Evolutionary conservation across 2,329 filamentous ascomycete species (phyloP).

Genomic region (Teratosphaeria epicoccoides): DNA sequence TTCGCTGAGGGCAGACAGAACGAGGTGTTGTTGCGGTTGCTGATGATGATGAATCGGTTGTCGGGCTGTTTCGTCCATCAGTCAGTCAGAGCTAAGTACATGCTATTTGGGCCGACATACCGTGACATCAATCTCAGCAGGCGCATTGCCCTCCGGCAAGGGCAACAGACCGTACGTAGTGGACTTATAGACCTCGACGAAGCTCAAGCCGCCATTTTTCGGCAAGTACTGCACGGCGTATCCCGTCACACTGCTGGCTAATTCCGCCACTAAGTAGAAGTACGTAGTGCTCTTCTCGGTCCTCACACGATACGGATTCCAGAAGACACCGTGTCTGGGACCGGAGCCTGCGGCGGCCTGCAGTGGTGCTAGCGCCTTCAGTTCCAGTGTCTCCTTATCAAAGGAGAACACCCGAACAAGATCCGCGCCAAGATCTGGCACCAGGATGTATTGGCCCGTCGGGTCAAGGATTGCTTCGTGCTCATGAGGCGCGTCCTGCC

Average conservation of each 20-base stretch:
- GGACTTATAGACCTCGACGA: conserved; percentile 37
- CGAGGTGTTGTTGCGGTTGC: conserved; percentile 53
- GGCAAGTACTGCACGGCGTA: conserved; percentile 39
- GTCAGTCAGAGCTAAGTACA: neutral
- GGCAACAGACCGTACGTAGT: conserved; percentile 37
- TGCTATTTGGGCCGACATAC: conserved; percentile 4
- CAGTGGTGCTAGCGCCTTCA: conserved; percentile 19
- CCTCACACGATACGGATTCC: conserved; percentile 20
- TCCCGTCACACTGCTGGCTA: conserved; percentile 37
- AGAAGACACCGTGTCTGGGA: conserved; percentile 28
- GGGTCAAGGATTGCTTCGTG: conserved; percentile 30
- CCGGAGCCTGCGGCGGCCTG: conserved; percentile 22
- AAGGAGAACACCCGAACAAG: conserved; percentile 26
- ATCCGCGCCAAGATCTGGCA: conserved; percentile 29
- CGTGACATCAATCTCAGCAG: conserved; percentile 44
- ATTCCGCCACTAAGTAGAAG: conserved; percentile 38
- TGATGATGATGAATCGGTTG: conserved; percentile 53
- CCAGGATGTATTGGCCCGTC: conserved; percentile 28
- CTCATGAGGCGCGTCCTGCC: conserved; percentile 27
- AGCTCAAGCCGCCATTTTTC: conserved; percentile 34
- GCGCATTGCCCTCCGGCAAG: conserved; percentile 39
- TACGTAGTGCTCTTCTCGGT: conserved; percentile 19
- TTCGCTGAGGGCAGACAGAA: conserved; percentile 39
- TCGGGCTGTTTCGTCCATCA: conserved; percentile 24
- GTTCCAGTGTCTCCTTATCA: conserved; percentile 15